Conservation (phyloP, 176 grass and related monocot genomes). For the Tillandsia leiboldiana region DNA sequence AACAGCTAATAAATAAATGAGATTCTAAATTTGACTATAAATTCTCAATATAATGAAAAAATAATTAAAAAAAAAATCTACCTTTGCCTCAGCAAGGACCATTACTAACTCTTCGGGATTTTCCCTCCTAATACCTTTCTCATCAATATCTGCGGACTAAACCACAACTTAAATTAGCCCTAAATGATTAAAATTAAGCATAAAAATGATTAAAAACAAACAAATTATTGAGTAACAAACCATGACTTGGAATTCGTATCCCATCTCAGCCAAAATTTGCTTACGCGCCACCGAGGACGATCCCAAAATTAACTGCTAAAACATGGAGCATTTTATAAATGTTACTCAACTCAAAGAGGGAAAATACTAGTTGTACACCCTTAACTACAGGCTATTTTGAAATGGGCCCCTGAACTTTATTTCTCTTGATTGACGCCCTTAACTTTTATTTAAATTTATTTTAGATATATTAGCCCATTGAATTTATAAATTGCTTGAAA, state of each 20-base stretch:
- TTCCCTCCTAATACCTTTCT: constrained; percentile 80
- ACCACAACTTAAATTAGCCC: neutral
- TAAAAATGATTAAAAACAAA: constrained; percentile 2
- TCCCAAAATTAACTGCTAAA: constrained; percentile 68
- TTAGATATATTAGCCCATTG: too few species aligned
- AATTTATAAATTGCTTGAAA: too few species aligned
- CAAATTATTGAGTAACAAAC: constrained; percentile 22
- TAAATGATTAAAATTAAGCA: constrained; percentile 13
- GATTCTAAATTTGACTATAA: neutral
- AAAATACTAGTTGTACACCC: too few species aligned
- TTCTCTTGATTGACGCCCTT: too few species aligned
- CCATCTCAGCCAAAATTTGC: constrained; percentile 72
- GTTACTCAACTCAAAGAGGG: too few species aligned
- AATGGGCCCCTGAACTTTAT: too few species aligned
- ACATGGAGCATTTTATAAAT: neutral
- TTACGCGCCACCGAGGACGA: constrained; percentile 72
- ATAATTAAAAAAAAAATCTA: neutral
- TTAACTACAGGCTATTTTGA: too few species aligned
- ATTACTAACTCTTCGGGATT: constrained; percentile 76
- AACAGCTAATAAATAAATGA: neutral
- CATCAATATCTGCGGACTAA: constrained; percentile 91
- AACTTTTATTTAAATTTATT: too few species aligned
- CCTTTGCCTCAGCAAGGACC: constrained; percentile 92
- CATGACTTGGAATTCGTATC: constrained; percentile 73
- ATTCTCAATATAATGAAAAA: neutral